These are phyloP conservation scores for Blastobotrys buckinghamii DNA, from an alignment of 1,139 yeast species.

Conservation along the genomic window DNA sequence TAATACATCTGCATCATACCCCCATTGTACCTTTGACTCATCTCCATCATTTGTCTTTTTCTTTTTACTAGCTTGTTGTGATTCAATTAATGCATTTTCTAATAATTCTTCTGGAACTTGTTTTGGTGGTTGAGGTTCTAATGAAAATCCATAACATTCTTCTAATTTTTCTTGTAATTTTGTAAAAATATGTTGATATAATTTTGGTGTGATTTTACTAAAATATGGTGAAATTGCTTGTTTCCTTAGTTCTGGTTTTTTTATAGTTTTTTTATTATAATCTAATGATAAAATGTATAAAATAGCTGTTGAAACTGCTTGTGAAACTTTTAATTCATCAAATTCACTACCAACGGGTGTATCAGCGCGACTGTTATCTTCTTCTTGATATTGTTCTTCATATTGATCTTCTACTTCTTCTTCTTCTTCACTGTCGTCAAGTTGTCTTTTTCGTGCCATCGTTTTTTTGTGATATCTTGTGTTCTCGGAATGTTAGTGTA, in stretches of 20 bases:
- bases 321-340: neutral
- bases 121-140: conserved; percentile 5
- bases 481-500: too few relatives aligned
- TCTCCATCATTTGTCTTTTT: conserved; percentile 1
- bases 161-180: conserved; percentile 5
- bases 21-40: neutral
- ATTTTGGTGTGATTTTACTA: neutral
- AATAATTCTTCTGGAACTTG: conserved; percentile 8
- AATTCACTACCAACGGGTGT: too few relatives aligned
- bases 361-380: neutral
- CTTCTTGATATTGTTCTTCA: neutral
- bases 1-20: conserved; percentile 1
- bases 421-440: neutral
- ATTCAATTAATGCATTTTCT: conserved; percentile 2
- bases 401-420: neutral
- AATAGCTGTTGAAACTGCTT: conserved; percentile 1
- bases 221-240: neutral
- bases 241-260: conserved; percentile 4
- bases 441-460: neutral
- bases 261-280: neutral
- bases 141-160: conserved; percentile 10
- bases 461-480: too few relatives aligned
- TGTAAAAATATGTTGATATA: conserved; percentile 1
- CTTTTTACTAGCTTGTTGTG: neutral
- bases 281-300: conserved; percentile 1